Evolutionary conservation across 2,329 filamentous ascomycete genomes (phyloP).

Genomic region (Ceratocystiopsis brevicomis): DNA sequence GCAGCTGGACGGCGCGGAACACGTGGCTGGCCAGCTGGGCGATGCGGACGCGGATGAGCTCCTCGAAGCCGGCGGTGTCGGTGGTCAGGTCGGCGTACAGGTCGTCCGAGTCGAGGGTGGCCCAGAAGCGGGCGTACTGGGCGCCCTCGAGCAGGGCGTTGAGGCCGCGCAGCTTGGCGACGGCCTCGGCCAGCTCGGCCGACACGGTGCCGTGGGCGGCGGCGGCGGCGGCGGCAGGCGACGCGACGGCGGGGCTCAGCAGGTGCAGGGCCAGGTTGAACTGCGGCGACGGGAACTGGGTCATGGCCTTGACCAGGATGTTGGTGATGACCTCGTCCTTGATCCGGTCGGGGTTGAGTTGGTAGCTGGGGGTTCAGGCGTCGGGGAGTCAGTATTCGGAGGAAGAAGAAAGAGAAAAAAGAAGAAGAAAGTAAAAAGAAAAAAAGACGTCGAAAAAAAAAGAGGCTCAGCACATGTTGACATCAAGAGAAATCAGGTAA

Average conservation of each 20-base stretch:
- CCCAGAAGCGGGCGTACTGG: constrained; percentile 87
- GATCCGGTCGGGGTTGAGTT: constrained; percentile 96
- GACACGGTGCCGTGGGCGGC: constrained; percentile 18
- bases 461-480: constrained; percentile 36
- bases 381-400: too few relatives aligned
- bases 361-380: constrained; percentile 64
- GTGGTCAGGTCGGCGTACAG: constrained; percentile 89
- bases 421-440: constrained; percentile 9
- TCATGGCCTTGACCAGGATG: constrained; percentile 94
- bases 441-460: too few relatives aligned
- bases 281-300: constrained; percentile 88
- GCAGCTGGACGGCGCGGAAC: constrained; percentile 51
- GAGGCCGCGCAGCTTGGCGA: constrained; percentile 68
- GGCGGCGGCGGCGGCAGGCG: constrained; percentile 40
- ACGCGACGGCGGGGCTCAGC: constrained; percentile 63
- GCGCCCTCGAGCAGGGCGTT: constrained; percentile 78
- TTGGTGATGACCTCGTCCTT: constrained; percentile 97
- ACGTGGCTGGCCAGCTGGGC: constrained; percentile 69
- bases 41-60: constrained; percentile 77
- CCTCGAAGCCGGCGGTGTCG: constrained; percentile 89
- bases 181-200: constrained; percentile 68
- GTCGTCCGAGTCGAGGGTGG: constrained; percentile 79
- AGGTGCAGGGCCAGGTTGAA: constrained; percentile 90
- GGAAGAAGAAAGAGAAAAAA: background rate
- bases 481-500: constrained; percentile 87